phyloP scores from a whole-genome alignment of 164 flowering plant genomes.

The Dillenia suffruticosa region DNA sequence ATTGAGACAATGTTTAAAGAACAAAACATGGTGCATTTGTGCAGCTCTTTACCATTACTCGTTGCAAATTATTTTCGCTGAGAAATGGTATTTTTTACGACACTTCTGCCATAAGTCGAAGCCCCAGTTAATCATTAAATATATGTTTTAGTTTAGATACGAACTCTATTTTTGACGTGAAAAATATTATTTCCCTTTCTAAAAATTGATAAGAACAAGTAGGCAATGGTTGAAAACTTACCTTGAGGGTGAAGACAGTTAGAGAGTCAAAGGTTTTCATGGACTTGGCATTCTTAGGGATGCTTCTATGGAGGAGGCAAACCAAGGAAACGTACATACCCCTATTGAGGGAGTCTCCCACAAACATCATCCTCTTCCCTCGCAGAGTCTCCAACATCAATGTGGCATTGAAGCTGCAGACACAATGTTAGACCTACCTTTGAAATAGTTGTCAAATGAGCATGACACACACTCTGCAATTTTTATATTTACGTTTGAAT shows the following conservation, averaged over 20 bases:
- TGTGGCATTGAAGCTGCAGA: constrained; percentile 78
- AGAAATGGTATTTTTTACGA: too few species aligned
- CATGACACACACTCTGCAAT: too few species aligned
- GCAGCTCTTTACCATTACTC: too few species aligned
- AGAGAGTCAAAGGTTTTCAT: constrained; percentile 68
- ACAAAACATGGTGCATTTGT: too few species aligned
- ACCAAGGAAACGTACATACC: constrained; percentile 87
- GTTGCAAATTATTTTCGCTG: too few species aligned
- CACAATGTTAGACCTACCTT: background rate
- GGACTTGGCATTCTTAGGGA: constrained; percentile 65
- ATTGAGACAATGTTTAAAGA: too few species aligned
- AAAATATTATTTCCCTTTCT: background rate
- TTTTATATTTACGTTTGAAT: too few species aligned
- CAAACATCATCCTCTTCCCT: constrained; percentile 90
- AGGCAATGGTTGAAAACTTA: constrained; percentile 6
- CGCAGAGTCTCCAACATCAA: constrained; percentile 78
- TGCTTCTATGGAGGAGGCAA: constrained; percentile 73
- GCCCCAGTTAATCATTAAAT: too few species aligned
- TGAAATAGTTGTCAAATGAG: background rate
- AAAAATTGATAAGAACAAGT: background rate
- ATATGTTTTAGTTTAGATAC: too few species aligned
- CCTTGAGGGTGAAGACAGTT: constrained; percentile 78
- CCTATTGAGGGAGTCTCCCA: constrained; percentile 83
- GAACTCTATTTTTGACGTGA: too few species aligned
- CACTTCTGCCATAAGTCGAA: too few species aligned